A percentile compares a stretch with the other conserved stretches of the same genome.
Evolutionary conservation across 2,329 filamentous ascomycete genomes (phyloP).

Genomic region (Chlorencoelia australis): DNA sequence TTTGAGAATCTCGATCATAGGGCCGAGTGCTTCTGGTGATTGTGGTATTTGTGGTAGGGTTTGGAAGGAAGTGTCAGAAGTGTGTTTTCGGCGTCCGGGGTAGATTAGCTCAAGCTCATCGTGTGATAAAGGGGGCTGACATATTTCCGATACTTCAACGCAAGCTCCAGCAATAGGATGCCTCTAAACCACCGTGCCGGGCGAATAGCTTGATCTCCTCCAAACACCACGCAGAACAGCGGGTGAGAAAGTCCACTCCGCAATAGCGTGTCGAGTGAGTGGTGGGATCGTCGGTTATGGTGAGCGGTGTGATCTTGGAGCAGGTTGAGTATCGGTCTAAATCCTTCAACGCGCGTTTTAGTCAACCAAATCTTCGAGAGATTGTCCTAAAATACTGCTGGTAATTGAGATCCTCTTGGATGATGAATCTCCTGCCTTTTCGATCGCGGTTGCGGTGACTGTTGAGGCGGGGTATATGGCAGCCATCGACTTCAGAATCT

Average conservation of each 20-base stretch:
- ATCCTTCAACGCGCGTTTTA: slow-evolving; percentile 4
- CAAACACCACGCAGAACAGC: slow-evolving; percentile 4
- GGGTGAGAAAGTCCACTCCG: slow-evolving; percentile 5
- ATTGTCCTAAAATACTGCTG: slow-evolving; percentile 4
- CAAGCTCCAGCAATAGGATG: neutral
- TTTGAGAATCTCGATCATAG: too few species aligned
- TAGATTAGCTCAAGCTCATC: neutral
- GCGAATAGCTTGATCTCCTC: slow-evolving; percentile 5
- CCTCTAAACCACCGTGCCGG: too few species aligned
- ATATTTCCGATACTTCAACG: neutral
- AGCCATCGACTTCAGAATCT: too few species aligned
- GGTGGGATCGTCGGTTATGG: slow-evolving; percentile 1
- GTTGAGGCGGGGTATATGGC: neutral
- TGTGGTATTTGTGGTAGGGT: neutral
- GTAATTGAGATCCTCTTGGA: neutral
- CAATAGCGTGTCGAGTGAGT: slow-evolving; percentile 3
- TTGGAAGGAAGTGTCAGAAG: neutral
- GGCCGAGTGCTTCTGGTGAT: neutral
- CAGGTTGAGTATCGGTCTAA: slow-evolving; percentile 3
- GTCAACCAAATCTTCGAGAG: slow-evolving; percentile 6
- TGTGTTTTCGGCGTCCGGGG: neutral
- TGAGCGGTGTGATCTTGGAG: too few species aligned
- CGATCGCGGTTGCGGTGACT: neutral
- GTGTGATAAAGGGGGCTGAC: neutral
- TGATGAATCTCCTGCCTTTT: neutral